Conservation (phyloP, 2,329 filamentous ascomycete genomes). For the Verticillium tricorpus region DNA sequence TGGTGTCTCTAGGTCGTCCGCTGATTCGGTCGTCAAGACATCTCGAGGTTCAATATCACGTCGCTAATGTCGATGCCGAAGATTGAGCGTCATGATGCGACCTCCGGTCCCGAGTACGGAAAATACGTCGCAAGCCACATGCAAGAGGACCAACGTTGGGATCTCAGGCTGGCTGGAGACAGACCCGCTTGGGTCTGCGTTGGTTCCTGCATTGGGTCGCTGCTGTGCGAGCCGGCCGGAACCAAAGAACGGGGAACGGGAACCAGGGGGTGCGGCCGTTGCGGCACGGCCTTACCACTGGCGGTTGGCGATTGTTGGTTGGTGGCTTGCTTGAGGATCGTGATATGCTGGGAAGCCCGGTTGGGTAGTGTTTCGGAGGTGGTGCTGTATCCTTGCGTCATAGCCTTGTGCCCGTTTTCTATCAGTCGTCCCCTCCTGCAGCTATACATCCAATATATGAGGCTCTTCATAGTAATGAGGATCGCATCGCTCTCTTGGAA, state of each 20-base stretch:
- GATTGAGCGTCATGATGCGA: background rate
- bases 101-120: background rate
- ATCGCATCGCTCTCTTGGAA: background rate
- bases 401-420: background rate
- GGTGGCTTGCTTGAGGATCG: background rate
- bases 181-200: background rate
- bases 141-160: background rate
- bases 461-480: background rate
- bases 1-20: background rate
- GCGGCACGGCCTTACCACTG: background rate
- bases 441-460: background rate
- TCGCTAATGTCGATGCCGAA: background rate
- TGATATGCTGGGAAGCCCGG: background rate
- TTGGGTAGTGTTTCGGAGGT: background rate
- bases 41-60: background rate
- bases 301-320: background rate
- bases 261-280: background rate
- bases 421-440: background rate
- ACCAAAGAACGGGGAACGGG: background rate
- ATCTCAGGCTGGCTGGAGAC: background rate
- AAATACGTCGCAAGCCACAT: background rate
- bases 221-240: conserved; percentile 1
- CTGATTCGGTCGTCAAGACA: background rate
- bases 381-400: background rate
- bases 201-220: conserved; percentile 7